A percentile compares a stretch with the other conserved stretches of the same genome.
These are phyloP conservation scores for Lentinula detonsa DNA, from an alignment of 768 basidiomycete genomes.

Conservation along the genomic window DNA sequence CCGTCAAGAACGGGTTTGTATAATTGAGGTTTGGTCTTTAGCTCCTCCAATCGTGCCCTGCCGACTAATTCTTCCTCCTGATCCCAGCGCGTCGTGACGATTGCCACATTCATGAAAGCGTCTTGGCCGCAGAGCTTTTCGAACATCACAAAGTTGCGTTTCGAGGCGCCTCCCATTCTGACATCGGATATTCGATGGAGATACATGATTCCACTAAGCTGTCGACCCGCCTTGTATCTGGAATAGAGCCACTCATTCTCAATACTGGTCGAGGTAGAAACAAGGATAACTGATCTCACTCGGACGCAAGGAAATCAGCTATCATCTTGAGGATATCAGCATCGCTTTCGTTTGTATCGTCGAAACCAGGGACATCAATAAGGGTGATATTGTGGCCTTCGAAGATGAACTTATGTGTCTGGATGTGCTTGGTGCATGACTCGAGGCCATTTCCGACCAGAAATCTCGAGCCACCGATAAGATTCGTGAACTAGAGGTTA, in stretches of 20 bases:
- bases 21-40: constrained; percentile 17
- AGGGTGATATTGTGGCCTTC: constrained; percentile 23
- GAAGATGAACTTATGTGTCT: constrained; percentile 21
- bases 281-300: constrained; percentile 8
- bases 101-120: constrained; percentile 42
- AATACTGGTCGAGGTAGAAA: background rate
- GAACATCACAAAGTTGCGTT: constrained; percentile 35
- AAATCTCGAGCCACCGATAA: constrained; percentile 27
- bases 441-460: constrained; percentile 29
- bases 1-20: constrained; percentile 35
- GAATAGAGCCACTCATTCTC: background rate
- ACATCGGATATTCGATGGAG: constrained; percentile 49
- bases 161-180: constrained; percentile 45
- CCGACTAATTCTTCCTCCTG: constrained; percentile 25
- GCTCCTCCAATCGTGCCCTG: constrained; percentile 28
- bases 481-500: constrained; percentile 34
- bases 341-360: constrained; percentile 28
- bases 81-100: constrained; percentile 42
- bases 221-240: background rate
- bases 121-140: constrained; percentile 41
- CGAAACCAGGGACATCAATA: constrained; percentile 42
- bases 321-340: constrained; percentile 30
- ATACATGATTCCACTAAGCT: constrained; percentile 34
- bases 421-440: constrained; percentile 32
- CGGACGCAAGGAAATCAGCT: constrained; percentile 12